These are phyloP conservation scores for Geoglossum glabrum DNA, from an alignment of 495 filamentous ascomycete genomes.

Conservation along the genomic window DNA sequence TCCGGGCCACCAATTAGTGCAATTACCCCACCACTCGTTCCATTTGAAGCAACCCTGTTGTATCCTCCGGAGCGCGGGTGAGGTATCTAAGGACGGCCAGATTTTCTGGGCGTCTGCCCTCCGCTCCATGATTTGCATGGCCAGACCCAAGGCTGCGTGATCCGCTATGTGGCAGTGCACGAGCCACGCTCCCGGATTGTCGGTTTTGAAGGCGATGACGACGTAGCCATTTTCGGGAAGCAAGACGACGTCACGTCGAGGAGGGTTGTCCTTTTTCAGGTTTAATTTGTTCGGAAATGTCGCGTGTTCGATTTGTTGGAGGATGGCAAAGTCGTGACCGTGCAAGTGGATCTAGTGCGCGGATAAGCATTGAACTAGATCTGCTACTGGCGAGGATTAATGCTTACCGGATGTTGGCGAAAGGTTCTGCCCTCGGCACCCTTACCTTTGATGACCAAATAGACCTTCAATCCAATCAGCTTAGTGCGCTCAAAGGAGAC, in stretches of 20 bases:
- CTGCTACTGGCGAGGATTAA: neutral
- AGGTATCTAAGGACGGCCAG: neutral
- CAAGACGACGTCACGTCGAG: conserved; percentile 39
- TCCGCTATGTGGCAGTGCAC: conserved; percentile 12
- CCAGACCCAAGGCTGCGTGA: conserved; percentile 4
- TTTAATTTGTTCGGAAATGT: neutral
- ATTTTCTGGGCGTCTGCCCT: conserved; percentile 6
- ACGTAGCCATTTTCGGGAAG: conserved; percentile 20
- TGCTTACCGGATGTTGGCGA: neutral
- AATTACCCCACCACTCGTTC: conserved; percentile 5
- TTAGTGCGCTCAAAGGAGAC: neutral
- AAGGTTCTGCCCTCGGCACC: neutral
- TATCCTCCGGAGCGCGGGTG: neutral
- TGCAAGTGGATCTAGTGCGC: conserved; percentile 29
- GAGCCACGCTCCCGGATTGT: conserved; percentile 7
- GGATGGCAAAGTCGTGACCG: conserved; percentile 37
- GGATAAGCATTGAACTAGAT: neutral
- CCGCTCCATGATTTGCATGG: conserved; percentile 5
- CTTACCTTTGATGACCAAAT: neutral
- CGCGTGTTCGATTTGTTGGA: conserved; percentile 21
- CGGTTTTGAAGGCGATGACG: conserved; percentile 8
- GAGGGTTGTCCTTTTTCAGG: conserved; percentile 22
- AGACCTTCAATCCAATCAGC: neutral
- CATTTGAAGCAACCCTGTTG: conserved; percentile 7
- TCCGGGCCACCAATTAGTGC: conserved; percentile 6